These are phyloP conservation scores for Atkinsonella hypoxylon DNA, from an alignment of 2,329 filamentous ascomycete species.

Conservation along the genomic window DNA sequence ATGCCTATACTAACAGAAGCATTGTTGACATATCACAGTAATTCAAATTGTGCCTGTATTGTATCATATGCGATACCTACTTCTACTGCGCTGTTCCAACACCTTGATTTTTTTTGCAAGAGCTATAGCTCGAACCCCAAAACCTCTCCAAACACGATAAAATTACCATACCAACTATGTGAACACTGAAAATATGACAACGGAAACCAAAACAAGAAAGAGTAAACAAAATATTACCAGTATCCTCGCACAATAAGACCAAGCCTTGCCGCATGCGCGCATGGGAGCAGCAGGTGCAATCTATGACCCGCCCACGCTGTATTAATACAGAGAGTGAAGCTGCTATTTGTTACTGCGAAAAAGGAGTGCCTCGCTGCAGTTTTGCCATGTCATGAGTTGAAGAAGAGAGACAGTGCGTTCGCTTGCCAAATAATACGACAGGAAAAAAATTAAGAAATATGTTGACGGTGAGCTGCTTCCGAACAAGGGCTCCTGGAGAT, in stretches of 20 bases:
- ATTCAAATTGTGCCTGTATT: neutral
- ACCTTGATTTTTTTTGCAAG: neutral
- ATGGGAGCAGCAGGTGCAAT: constrained; percentile 12
- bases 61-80: neutral
- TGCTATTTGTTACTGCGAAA: constrained; percentile 7
- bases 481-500: neutral
- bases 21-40: no score
- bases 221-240: constrained; percentile 1
- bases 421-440: constrained; percentile 10
- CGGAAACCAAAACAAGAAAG: neutral
- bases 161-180: neutral
- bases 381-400: neutral
- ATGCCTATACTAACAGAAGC: no score
- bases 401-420: constrained; percentile 6
- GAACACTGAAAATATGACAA: neutral
- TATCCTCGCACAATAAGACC: neutral
- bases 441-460: neutral
- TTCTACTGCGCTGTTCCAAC: neutral
- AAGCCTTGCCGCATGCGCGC: neutral
- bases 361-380: constrained; percentile 9
- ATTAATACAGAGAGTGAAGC: constrained; percentile 20
- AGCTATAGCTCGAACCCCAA: no score
- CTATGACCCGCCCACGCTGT: constrained; percentile 10
- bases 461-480: neutral
- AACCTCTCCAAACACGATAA: neutral